phyloP scores from a whole-genome alignment of 345 rosid genomes.

The Lepidium africanum region DNA sequence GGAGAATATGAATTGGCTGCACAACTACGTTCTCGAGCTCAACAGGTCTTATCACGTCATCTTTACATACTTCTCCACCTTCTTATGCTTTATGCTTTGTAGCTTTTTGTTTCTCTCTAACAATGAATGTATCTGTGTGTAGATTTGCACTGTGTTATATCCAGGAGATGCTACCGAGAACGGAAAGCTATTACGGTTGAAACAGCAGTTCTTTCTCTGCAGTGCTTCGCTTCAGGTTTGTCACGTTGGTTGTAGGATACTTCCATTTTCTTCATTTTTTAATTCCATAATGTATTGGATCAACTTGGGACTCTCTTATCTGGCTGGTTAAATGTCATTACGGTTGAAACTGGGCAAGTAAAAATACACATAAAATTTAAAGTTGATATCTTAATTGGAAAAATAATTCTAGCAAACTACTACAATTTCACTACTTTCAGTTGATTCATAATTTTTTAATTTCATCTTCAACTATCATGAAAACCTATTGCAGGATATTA shows the following conservation, averaged over 20 bases:
- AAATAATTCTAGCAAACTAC: not conserved
- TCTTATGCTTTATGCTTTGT: not conserved
- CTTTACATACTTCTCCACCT: not conserved
- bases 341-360: not conserved
- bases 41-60: conserved; percentile 41
- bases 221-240: conserved; percentile 98
- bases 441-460: not conserved
- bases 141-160: conserved; percentile 95
- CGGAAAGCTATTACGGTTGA: conserved; percentile 91
- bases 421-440: not conserved
- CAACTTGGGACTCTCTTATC: not conserved
- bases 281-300: not conserved
- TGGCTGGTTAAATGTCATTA: not conserved
- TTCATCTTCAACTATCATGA: not conserved
- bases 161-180: conserved; percentile 98
- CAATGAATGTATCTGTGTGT: conserved; percentile 12
- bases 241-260: conserved; percentile 12
- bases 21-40: conserved; percentile 74
- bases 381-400: not conserved
- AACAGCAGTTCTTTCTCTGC: conserved; percentile 94
- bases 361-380: not conserved
- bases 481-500: conserved; percentile 61
- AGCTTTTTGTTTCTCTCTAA: not conserved
- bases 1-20: conserved; percentile 94
- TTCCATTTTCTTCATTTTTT: not conserved